phyloP scores from a whole-genome alignment of 257 asterid genomes.

The Marsdenia floribunda region DNA sequence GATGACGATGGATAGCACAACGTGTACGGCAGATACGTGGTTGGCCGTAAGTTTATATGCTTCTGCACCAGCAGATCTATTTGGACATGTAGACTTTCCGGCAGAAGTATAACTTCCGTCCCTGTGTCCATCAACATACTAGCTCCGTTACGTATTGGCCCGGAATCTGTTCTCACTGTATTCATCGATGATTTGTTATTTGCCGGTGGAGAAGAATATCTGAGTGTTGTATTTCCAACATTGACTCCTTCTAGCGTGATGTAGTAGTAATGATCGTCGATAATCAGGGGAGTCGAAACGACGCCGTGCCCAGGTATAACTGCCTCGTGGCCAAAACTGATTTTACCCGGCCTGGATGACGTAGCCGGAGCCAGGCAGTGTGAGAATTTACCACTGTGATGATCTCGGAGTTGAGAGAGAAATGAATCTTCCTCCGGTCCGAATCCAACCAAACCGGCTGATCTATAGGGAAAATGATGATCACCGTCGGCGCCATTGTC shows the following conservation, averaged over 20 bases:
- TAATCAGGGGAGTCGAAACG: conserved; percentile 23
- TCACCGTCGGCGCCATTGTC: neutral
- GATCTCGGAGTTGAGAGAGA: conserved; percentile 21
- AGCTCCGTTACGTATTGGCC: too few species aligned
- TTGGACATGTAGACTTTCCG: neutral
- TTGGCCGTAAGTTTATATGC: neutral
- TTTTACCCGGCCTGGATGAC: conserved; percentile 17
- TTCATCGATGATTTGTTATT: too few species aligned
- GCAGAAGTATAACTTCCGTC: neutral
- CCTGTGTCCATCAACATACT: neutral
- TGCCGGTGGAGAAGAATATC: too few species aligned
- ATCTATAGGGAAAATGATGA: neutral
- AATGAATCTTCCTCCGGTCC: conserved; percentile 31
- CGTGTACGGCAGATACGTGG: neutral
- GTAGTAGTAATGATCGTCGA: neutral
- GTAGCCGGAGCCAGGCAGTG: conserved; percentile 26
- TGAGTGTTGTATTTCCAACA: neutral
- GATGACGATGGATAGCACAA: neutral
- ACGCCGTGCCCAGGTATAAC: conserved; percentile 19
- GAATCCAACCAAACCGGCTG: conserved; percentile 25
- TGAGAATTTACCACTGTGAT: conserved; percentile 26
- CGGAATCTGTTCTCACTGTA: too few species aligned
- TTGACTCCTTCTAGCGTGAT: neutral
- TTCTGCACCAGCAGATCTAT: neutral
- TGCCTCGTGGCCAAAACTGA: conserved; percentile 34